These are phyloP conservation scores for Yamadazyma kitorensis DNA, from an alignment of 805 yeast species.

Conservation along the genomic window DNA sequence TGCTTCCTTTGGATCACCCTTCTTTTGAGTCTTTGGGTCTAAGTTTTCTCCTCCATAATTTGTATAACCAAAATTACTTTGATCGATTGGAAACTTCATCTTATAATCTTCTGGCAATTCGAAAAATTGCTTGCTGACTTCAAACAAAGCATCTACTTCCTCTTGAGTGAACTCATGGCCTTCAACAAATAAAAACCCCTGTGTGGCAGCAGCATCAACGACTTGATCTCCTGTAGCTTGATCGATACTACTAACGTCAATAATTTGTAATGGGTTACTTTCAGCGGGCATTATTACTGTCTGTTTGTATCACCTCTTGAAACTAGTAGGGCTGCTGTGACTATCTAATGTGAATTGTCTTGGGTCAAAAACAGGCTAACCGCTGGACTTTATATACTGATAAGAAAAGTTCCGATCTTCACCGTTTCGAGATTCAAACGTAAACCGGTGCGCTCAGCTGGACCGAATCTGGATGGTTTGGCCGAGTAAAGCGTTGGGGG, in stretches of 20 bases:
- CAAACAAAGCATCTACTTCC: constrained; percentile 52
- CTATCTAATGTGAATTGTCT: too few species aligned
- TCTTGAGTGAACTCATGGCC: constrained; percentile 60
- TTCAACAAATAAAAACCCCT: constrained; percentile 64
- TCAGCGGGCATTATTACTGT: too few species aligned
- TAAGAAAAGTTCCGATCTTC: too few species aligned
- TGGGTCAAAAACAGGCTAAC: too few species aligned
- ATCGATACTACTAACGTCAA: constrained; percentile 52
- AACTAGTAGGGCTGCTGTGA: too few species aligned
- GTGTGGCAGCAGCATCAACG: constrained; percentile 56
- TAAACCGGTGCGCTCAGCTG: too few species aligned
- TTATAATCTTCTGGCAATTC: constrained; percentile 52
- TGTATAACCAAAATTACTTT: constrained; percentile 61
- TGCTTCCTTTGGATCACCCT: constrained; percentile 66
- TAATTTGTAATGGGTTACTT: constrained; percentile 50
- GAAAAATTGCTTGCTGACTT: constrained; percentile 51
- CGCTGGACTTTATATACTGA: too few species aligned
- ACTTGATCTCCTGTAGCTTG: constrained; percentile 48
- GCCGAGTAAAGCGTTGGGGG: too few species aligned
- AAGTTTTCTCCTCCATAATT: constrained; percentile 52
- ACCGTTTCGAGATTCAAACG: too few species aligned
- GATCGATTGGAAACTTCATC: constrained; percentile 46
- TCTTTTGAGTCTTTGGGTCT: constrained; percentile 31
- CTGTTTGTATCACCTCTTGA: too few species aligned
- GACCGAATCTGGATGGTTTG: too few species aligned